Conservation (phyloP, 352 stramenopile species). For the Phytopythium sindhum region DNA sequence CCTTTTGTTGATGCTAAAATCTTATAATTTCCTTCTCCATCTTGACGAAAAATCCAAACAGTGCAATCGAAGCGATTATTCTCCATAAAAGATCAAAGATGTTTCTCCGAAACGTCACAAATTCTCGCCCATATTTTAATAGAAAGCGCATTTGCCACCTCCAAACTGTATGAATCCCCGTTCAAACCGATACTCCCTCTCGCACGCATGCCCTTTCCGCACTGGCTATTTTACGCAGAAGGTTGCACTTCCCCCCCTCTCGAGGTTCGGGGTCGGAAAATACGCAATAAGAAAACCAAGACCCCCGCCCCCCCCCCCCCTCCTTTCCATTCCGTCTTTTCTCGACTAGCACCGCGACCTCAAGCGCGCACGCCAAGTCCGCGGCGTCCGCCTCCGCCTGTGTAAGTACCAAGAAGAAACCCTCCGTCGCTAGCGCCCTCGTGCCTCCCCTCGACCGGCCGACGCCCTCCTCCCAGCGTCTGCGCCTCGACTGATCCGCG, state of each 20-base stretch:
- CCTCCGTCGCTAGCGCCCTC: neutral
- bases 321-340: neutral
- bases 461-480: neutral
- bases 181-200: slow-evolving; percentile 4
- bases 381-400: neutral
- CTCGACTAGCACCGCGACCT: neutral
- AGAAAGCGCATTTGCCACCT: no score
- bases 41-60: neutral
- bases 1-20: neutral
- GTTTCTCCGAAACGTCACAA: neutral
- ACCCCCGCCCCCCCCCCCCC: neutral
- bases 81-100: neutral
- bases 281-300: neutral
- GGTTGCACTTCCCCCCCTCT: slow-evolving; percentile 3
- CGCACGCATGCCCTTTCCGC: neutral
- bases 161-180: neutral
- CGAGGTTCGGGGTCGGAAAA: neutral
- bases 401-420: neutral
- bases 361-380: neutral
- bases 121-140: neutral
- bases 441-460: neutral
- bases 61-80: neutral
- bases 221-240: slow-evolving; percentile 3
- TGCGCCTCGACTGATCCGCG: neutral
- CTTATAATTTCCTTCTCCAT: neutral